Evolutionary conservation across 768 basidiomycete species (phyloP), one percentile per base, ranked within the genome.

Genomic region (Daedaleopsis nitida): DNA sequence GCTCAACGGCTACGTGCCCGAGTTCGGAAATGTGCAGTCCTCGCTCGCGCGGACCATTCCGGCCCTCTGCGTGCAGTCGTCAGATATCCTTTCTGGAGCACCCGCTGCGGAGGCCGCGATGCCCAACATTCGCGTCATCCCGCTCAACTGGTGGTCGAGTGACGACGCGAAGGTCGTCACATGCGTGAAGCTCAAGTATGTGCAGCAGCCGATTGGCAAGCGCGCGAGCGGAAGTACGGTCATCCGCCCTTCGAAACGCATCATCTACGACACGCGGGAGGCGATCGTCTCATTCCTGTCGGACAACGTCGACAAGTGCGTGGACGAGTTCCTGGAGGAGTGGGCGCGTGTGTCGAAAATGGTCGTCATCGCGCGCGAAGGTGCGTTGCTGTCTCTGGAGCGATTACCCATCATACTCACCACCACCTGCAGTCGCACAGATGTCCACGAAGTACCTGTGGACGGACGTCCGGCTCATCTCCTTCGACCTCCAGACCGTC

Each of bases 341-440:
- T 96, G 94, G 93, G 91, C 92, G 43, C 80, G 90, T 48, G 91
- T 96, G 34, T 92, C 92, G 19, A 96, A 94, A 75, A 94, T 95
- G 83, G 92, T 95, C 13, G 91, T 95, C 27, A 94, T 96, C 57
- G 94, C 94, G 13, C 85, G 92, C 61, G 92, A 95, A 78, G 86
- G 93, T 92, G 69, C 59, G 79, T 68, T 51, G 12, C 43, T 9
- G n/a, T n/a, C 17, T 19, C 24, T 48, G 47, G 53, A 24, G 51
- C 51, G 56, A 47, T 32, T 35, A 32, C 27, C 27, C 4, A 7
- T 7, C 27, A 32, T 32, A 32, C 27, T 32, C 27, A 32, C 27
- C 3, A 32, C 27, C 16, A 5, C 23, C 39, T 51, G 1, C 55
- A 93, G 94, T 96, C 43, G 91, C 88, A 6, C 87, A 91, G 71